Conservation (phyloP, 306 rosid species). For the Boehmeria nivea region DNA sequence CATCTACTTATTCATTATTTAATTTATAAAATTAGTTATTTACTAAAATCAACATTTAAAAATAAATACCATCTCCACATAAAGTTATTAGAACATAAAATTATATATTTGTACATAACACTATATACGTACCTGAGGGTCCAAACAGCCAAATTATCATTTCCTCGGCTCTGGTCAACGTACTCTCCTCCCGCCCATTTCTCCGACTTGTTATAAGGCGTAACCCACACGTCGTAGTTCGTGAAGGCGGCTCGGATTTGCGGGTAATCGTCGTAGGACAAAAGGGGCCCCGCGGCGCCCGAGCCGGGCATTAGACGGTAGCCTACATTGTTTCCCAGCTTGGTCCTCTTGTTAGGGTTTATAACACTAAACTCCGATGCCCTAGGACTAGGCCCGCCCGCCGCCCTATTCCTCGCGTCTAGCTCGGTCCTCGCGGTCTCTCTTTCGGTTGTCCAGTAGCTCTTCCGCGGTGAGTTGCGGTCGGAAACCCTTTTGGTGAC, state of each 20-base stretch:
- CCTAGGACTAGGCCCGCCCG: no score
- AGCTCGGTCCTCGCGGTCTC: conserved; percentile 32
- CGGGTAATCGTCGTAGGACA: conserved; percentile 48
- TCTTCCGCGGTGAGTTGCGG: conserved; percentile 32
- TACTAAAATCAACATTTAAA: no score
- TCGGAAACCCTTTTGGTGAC: conserved; percentile 22
- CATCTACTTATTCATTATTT: no score
- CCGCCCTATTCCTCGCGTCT: conserved; percentile 34
- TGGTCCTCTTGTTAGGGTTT: conserved; percentile 53
- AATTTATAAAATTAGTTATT: not conserved
- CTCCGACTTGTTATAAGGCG: conserved; percentile 65
- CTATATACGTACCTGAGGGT: conserved; percentile 26
- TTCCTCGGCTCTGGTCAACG: conserved; percentile 45
- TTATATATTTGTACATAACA: no score
- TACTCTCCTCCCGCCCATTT: conserved; percentile 55
- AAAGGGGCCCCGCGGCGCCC: conserved; percentile 28
- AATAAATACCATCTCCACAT: no score
- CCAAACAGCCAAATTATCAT: conserved; percentile 49
- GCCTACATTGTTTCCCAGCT: conserved; percentile 43
- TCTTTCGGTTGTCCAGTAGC: conserved; percentile 38
- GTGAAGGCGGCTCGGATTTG: conserved; percentile 59
- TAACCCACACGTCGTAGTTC: conserved; percentile 47
- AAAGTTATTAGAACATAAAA: no score
- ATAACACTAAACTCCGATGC: conserved; percentile 39
- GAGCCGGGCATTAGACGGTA: conserved; percentile 48